These are phyloP conservation scores for Phytophthora citrophthora DNA, from an alignment of 352 stramenopile genomes.

Conservation along the genomic window DNA sequence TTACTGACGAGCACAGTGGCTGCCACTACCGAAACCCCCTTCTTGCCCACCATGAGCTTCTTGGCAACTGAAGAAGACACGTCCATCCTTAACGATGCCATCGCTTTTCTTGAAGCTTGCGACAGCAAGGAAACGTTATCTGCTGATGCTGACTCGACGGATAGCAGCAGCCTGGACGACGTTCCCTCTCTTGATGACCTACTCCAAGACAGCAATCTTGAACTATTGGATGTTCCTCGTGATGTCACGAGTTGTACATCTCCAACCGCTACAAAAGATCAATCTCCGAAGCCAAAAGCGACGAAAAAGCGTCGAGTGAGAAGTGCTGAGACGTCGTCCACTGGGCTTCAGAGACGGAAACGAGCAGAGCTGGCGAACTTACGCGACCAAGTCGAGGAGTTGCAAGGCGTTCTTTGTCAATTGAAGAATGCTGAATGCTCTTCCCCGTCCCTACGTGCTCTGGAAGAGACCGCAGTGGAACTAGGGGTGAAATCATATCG, in stretches of 20 bases:
- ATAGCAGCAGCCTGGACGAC: slow-evolving; percentile 8
- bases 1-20: neutral
- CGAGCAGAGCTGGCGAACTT: slow-evolving; percentile 27
- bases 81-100: slow-evolving; percentile 26
- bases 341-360: slow-evolving; percentile 17
- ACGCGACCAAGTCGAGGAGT: slow-evolving; percentile 22
- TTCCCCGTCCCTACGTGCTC: neutral
- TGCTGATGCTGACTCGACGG: slow-evolving; percentile 5
- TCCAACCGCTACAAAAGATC: neutral
- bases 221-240: neutral
- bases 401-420: slow-evolving; percentile 18
- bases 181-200: slow-evolving; percentile 17
- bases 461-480: neutral
- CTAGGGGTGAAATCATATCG: slow-evolving; percentile 4
- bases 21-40: neutral
- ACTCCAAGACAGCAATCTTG: neutral
- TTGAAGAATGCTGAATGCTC: slow-evolving; percentile 5
- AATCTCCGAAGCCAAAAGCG: neutral
- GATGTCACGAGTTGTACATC: neutral
- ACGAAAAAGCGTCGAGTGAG: slow-evolving; percentile 19
- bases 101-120: slow-evolving; percentile 35
- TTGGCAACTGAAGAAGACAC: slow-evolving; percentile 20
- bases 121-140: neutral
- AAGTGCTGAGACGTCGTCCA: slow-evolving; percentile 19
- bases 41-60: slow-evolving; percentile 27